These are phyloP conservation scores for Trematosphaeria pertusa DNA, from an alignment of 2,329 filamentous ascomycete genomes.

Conservation along the genomic window DNA sequence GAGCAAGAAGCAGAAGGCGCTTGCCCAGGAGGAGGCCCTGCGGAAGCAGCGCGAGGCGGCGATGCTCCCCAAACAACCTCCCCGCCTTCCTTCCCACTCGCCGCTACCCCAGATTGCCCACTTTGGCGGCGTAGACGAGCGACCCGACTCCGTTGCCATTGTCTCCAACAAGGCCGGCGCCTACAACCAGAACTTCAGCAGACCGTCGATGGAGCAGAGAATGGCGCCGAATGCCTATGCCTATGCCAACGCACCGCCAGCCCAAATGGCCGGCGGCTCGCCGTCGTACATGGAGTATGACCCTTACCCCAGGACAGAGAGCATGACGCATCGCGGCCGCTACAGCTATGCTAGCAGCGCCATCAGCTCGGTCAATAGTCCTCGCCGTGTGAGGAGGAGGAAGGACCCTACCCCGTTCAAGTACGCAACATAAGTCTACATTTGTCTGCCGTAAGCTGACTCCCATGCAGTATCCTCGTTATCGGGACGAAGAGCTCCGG, in stretches of 20 bases:
- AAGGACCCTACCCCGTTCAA: constrained; percentile 99
- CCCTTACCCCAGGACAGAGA: constrained; percentile 83
- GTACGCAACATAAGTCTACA: constrained; percentile 64
- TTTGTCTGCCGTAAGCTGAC: constrained; percentile 20
- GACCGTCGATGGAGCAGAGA: constrained; percentile 45
- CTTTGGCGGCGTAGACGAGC: constrained; percentile 67
- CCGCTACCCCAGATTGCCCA: constrained; percentile 59
- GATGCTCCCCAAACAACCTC: constrained; percentile 64
- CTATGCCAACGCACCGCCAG: constrained; percentile 53
- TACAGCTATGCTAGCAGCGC: constrained; percentile 96
- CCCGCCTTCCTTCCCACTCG: constrained; percentile 61
- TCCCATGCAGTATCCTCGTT: constrained; percentile 75
- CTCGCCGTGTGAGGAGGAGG: constrained; percentile 86
- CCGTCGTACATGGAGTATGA: constrained; percentile 66
- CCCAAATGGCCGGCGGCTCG: constrained; percentile 53
- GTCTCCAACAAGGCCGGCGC: constrained; percentile 63
- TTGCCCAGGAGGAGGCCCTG: constrained; percentile 59
- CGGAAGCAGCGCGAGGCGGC: constrained; percentile 63
- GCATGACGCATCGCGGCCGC: constrained; percentile 94
- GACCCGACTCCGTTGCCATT: constrained; percentile 68
- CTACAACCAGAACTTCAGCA: constrained; percentile 43
- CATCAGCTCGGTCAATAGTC: constrained; percentile 90
- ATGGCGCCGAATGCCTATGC: constrained; percentile 43
- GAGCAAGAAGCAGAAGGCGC: constrained; percentile 65
- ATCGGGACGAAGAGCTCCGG: constrained; percentile 86